Percentiles rank a stretch among this genome's conserved stretches.
phyloP scores from a whole-genome alignment of 352 stramenopile genomes.

The Globisporangium camurandrum region DNA sequence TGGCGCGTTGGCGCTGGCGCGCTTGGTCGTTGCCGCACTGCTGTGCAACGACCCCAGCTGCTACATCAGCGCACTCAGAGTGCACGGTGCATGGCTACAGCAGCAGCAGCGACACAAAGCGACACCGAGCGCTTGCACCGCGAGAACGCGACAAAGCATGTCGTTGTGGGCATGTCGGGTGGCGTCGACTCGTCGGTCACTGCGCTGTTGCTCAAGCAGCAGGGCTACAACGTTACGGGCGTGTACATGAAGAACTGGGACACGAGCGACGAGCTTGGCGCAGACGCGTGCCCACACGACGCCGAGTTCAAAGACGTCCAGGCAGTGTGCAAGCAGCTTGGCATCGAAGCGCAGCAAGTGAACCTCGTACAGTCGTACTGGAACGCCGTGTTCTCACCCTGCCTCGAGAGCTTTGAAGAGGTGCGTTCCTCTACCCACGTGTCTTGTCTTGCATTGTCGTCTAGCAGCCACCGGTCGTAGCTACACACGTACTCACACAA shows the following conservation, averaged over 20 bases:
- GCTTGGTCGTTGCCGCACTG: background rate
- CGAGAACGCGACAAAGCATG: constrained; percentile 41
- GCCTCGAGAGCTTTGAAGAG: constrained; percentile 82
- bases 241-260: constrained; percentile 99
- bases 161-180: constrained; percentile 96
- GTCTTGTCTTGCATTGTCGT: too few species aligned
- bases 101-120: background rate
- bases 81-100: background rate
- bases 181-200: constrained; percentile 98
- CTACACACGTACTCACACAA: background rate
- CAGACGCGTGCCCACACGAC: constrained; percentile 79
- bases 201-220: constrained; percentile 86
- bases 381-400: constrained; percentile 97
- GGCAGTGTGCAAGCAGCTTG: constrained; percentile 87
- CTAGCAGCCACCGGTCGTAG: too few species aligned
- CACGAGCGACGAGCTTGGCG: constrained; percentile 86
- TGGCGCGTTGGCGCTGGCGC: background rate
- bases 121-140: background rate
- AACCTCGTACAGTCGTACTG: constrained; percentile 95
- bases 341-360: constrained; percentile 82
- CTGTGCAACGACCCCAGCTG: background rate
- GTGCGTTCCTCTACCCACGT: too few species aligned
- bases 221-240: constrained; percentile 91
- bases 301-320: constrained; percentile 91
- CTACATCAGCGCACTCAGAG: background rate